Evolutionary conservation across 2,329 filamentous ascomycete genomes (phyloP).

Genomic region (Diplodia scrobiculata): DNA sequence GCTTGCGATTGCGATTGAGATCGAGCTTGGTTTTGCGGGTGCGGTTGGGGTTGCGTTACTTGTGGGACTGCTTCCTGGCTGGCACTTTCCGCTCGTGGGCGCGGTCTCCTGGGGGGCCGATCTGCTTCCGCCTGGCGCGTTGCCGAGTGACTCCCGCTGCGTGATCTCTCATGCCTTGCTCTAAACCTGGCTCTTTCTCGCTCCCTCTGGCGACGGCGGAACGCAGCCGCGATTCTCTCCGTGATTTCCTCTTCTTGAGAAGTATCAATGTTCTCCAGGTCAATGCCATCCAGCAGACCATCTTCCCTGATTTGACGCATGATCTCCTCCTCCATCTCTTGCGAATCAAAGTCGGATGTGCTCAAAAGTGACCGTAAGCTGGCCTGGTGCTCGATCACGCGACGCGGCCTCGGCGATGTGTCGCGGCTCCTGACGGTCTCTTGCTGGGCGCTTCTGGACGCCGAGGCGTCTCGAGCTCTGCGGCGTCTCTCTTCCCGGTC

Average conservation of each 20-base stretch:
- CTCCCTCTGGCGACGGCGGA: conserved; percentile 72
- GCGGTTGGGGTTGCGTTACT: background rate
- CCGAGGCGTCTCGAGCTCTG: conserved; percentile 26
- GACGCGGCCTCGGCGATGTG: conserved; percentile 35
- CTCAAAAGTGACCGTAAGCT: conserved; percentile 84
- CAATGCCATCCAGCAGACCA: conserved; percentile 82
- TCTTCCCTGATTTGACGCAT: conserved; percentile 86
- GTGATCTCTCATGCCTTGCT: conserved; percentile 45
- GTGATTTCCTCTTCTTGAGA: conserved; percentile 86
- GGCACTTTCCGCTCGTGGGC: conserved; percentile 42
- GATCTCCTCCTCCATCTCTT: conserved; percentile 83
- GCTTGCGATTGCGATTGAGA: background rate
- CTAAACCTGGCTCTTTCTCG: conserved; percentile 45
- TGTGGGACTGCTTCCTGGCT: conserved; percentile 32
- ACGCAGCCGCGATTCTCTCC: conserved; percentile 86
- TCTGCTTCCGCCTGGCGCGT: conserved; percentile 36
- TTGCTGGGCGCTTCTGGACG: conserved; percentile 1
- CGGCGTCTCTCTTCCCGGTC: conserved; percentile 26
- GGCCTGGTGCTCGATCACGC: conserved; percentile 83
- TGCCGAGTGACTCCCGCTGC: conserved; percentile 39
- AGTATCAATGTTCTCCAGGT: conserved; percentile 82
- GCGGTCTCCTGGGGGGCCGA: conserved; percentile 37
- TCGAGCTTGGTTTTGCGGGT: conserved; percentile 25
- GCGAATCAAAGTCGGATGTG: conserved; percentile 72
- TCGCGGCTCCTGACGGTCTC: background rate